These are phyloP conservation scores for Vitis amurensis DNA, from an alignment of 164 flowering plant genomes.

Conservation along the genomic window DNA sequence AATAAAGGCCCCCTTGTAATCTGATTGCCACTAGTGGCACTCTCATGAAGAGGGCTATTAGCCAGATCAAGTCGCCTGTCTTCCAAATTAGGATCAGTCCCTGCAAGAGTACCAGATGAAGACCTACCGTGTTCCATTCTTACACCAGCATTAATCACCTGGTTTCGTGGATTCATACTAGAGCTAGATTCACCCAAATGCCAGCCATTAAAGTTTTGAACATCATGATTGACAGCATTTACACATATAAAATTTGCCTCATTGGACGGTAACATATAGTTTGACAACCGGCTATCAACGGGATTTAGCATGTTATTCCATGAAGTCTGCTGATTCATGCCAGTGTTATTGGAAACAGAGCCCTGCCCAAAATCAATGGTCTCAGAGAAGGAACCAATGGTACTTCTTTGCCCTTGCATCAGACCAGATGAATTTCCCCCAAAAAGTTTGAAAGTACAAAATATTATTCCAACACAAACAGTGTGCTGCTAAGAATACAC, in stretches of 20 bases:
- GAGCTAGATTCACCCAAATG: slow-evolving; percentile 58
- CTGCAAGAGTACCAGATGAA: slow-evolving; percentile 21
- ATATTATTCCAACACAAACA: slow-evolving; percentile 1
- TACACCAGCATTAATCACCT: slow-evolving; percentile 18
- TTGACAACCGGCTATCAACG: slow-evolving; percentile 34
- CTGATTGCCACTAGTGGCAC: slow-evolving; percentile 14
- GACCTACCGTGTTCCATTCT: slow-evolving; percentile 36
- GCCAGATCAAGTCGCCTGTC: slow-evolving; percentile 24
- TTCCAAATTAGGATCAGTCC: slow-evolving; percentile 20
- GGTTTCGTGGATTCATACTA: slow-evolving; percentile 26
- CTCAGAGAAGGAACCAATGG: slow-evolving; percentile 44
- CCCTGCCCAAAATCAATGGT: slow-evolving; percentile 56
- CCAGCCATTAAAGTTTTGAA: slow-evolving; percentile 41
- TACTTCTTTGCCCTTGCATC: slow-evolving; percentile 70
- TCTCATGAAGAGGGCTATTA: slow-evolving; percentile 20
- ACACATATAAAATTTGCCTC: slow-evolving; percentile 27
- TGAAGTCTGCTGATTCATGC: slow-evolving; percentile 39
- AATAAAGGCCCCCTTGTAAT: slow-evolving; percentile 16
- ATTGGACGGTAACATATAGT: slow-evolving; percentile 30
- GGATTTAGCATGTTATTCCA: slow-evolving; percentile 50
- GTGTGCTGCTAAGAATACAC: neutral
- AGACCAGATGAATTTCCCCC: slow-evolving; percentile 6
- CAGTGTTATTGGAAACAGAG: slow-evolving; percentile 39
- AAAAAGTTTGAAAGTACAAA: neutral
- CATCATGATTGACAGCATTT: slow-evolving; percentile 30